Evolutionary conservation across 2,329 filamentous ascomycete species (phyloP), one percentile per base, ranked within the genome.

Genomic region (Trichoderma koningiopsis): DNA sequence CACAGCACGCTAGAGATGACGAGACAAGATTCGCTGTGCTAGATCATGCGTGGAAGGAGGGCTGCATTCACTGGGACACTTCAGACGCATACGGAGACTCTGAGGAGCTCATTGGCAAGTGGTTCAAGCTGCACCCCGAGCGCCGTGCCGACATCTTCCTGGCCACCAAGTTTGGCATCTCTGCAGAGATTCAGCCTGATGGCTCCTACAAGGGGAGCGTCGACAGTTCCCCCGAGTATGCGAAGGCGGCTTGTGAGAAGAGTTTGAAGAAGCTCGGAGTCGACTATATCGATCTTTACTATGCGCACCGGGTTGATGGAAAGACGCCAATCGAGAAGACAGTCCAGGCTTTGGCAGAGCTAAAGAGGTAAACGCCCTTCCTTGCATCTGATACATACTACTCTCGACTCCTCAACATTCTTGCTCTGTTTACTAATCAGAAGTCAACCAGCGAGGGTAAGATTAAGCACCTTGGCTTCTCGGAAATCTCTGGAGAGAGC

Each of bases 391-490:
- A 19, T 35, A n/a, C 24, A 19, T 16, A 0, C 5, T 16, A 16
- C 37, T 19, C 16, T 40, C 5, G 0, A 40, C 5, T 27, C 7
- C n/a, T 8, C 14, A 16, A 3, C n/a, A 22, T 22, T 33, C 19
- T 5, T 16, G 14, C 16, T 35, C 24, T 13, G 16, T 14, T 24
- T 37, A 22, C 63, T 66, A n/a, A 67, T 5, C 35, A 6, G 22
- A 5, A 2, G 24, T 4, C 24, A 22, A 43, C 19, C 6, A 52
- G 24, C 82, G 80, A 85, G 72, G 86, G 87, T 69, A 88, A 88
- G 75, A 85, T 89, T 75, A 84, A 83, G 68, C 79, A 87, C 74
- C 76, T 90, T 11, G 88, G 88, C 29, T 74, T 90, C 6, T 86
- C 81, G 2, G 86, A 88, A 72, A 79, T 83, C 70, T 82, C 82